These are phyloP conservation scores for Leishmania lainsoni DNA, from an alignment of 208 protist genomes.

Conservation along the genomic window DNA sequence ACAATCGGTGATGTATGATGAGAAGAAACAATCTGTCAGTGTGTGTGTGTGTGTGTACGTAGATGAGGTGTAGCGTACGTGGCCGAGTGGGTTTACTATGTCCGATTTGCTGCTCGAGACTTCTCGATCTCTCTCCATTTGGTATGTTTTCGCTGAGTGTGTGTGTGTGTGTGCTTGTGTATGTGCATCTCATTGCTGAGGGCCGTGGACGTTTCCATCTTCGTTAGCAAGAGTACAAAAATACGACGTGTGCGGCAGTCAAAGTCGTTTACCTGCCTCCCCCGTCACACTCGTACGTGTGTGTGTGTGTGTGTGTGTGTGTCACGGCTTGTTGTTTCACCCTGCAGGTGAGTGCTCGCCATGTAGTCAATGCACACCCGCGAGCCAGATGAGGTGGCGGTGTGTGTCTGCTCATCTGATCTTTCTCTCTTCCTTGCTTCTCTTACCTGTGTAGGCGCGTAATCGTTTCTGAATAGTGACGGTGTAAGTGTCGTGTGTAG, in stretches of 20 bases:
- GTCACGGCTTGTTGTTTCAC: neutral
- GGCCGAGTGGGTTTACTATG: neutral
- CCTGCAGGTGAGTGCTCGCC: too few relatives aligned
- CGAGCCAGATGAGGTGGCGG: neutral
- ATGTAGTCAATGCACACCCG: neutral
- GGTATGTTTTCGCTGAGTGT: neutral
- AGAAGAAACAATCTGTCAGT: neutral
- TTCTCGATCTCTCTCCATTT: neutral
- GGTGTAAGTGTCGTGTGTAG: too few relatives aligned
- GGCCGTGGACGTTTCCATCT: slow-evolving; percentile 11
- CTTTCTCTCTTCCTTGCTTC: neutral
- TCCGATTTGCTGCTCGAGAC: neutral
- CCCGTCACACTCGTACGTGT: neutral
- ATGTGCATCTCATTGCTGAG: neutral
- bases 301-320: too few relatives aligned
- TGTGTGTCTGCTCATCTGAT: neutral
- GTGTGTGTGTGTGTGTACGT: slow-evolving; percentile 13
- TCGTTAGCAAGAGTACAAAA: slow-evolving; percentile 1
- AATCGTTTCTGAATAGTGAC: neutral
- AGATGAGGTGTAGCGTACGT: neutral
- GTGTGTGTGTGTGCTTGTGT: neutral
- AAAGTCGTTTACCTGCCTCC: neutral
- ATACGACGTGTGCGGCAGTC: neutral
- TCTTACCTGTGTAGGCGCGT: neutral
- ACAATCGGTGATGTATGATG: neutral